Percentiles rank a stretch among this genome's conserved stretches.
phyloP scores from a whole-genome alignment of 495 filamentous ascomycete species.

The Aspergillus cavernicola region DNA sequence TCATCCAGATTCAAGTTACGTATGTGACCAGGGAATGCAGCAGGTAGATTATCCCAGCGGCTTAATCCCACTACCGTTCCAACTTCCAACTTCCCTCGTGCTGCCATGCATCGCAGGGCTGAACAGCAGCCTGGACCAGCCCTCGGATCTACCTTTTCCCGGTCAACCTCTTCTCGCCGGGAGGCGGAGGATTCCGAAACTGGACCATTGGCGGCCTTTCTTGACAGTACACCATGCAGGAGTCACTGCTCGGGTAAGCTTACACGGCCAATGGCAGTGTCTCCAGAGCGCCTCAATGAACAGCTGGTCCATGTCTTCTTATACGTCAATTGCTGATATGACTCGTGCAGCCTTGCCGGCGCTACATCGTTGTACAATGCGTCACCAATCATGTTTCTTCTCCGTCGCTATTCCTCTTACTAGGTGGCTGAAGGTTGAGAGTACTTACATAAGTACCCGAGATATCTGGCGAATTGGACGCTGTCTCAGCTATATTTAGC shows the following conservation, averaged over 20 bases:
- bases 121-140: background rate
- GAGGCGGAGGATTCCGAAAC: background rate
- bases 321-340: background rate
- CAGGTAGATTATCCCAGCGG: too few species aligned
- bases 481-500: conserved; percentile 1
- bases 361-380: background rate
- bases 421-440: too few species aligned
- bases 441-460: background rate
- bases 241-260: background rate
- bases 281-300: background rate
- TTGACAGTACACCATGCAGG: background rate
- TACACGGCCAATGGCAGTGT: background rate
- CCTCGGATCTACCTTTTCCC: background rate
- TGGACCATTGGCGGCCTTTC: background rate
- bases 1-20: too few species aligned
- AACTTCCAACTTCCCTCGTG: too few species aligned
- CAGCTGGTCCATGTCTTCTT: background rate
- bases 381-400: background rate
- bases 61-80: background rate
- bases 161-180: background rate
- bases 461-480: background rate
- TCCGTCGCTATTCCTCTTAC: background rate
- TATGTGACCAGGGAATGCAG: too few species aligned
- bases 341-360: background rate
- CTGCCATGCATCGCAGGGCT: background rate